Percentiles rank a stretch among this genome's conserved stretches.
Conservation (phyloP, 164 flowering plant species). For the Paratinospora sagittata region DNA sequence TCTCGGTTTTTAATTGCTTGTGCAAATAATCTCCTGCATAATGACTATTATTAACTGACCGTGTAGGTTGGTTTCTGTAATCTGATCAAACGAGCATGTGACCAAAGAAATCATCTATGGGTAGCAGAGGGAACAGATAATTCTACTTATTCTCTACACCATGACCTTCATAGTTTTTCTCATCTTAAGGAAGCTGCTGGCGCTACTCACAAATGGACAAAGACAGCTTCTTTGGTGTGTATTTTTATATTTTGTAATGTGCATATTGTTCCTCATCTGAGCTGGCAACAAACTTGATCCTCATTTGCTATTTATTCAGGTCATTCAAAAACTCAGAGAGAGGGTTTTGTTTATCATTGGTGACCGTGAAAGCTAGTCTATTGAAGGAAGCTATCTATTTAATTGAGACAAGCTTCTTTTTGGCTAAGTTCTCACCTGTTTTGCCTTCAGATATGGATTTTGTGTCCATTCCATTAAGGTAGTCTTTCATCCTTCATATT, state of each 20-base stretch:
- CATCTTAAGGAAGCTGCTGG: slow-evolving; percentile 67
- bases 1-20: no score
- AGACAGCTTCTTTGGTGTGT: slow-evolving; percentile 43
- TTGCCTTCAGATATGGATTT: not conserved
- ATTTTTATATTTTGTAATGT: not conserved
- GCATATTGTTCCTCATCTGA: not conserved
- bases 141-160: slow-evolving; percentile 49
- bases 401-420: not conserved
- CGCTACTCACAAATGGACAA: slow-evolving; percentile 53
- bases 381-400: slow-evolving; percentile 18
- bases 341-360: slow-evolving; percentile 57
- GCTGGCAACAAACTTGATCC: not conserved
- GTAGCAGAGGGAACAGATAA: slow-evolving; percentile 90
- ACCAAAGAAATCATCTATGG: slow-evolving; percentile 70
- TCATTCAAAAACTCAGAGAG: slow-evolving; percentile 50
- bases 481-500: not conserved
- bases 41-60: not conserved
- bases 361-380: slow-evolving; percentile 28
- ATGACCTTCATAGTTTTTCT: slow-evolving; percentile 32
- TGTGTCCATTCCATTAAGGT: not conserved
- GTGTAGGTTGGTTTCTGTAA: slow-evolving; percentile 78
- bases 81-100: slow-evolving; percentile 64
- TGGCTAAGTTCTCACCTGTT: not conserved
- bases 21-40: not conserved
- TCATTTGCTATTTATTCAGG: slow-evolving; percentile 34